Base-by-base conservation (phyloP, 2,329 filamentous ascomycete species). In the Cercospora canescens region DNA sequence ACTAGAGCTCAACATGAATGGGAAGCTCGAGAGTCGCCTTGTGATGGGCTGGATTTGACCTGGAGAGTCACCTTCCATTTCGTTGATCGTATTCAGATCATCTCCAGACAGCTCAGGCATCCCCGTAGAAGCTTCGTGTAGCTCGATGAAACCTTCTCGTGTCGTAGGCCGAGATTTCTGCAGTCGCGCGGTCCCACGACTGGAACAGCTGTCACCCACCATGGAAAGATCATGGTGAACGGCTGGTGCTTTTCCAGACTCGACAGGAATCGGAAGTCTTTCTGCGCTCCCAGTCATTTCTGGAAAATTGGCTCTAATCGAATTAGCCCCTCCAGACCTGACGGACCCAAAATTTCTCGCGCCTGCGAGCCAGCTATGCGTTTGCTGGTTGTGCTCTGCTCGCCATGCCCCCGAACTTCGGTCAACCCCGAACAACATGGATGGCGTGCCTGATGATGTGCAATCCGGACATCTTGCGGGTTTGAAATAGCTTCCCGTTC, bases 401-500 rank as follows among this genome's bases (percentile, higher is more conserved):
- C 55, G 41, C 54, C 64, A 62, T 5, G 64, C 39, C n/a, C 39
- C 62, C 34, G 52, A 34, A 32, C 28, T 63, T 12, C 56, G 16
- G 18, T 61, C 39, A 6, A 26, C 37, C 24, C 57, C 30, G 11
- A 35, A 63, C 35, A 39, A 48, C n/a, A 60, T n/a, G 18, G 60
- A 59, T 16, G 54, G 32, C 11, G 63, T 32, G 14, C 58, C 21
- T 24, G 54, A 45, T 18, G 56, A 37, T n/a, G 45, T 58, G 50
- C 60, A 60, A n/a, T 60, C 60, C 30, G 64, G 54, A 48, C 60
- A 63, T 55, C 60, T 60, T 24, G 60, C 60, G 18, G 60, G 59
- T 21, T 63, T 66, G 55, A 66, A 66, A 48, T 56, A 66, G 24
- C 32, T 32, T 26, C 64, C 64, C 18, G 55, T 60, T 39, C 56